Base-by-base conservation (phyloP, 2,329 filamentous ascomycete species). In the Alternaria viburni region DNA sequence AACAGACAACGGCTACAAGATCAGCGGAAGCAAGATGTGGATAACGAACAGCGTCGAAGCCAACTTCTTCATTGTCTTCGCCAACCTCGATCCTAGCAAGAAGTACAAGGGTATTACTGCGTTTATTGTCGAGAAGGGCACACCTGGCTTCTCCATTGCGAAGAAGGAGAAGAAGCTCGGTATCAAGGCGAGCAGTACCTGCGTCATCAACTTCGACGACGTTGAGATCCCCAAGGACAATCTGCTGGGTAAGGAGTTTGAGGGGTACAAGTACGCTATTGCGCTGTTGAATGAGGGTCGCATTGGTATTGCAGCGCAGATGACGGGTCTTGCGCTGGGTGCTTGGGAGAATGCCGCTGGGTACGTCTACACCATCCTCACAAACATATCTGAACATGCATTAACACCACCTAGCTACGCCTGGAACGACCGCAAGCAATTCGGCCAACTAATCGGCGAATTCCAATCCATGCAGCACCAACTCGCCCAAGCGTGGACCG, bases 161-260 rank as follows among this genome's bases (percentile, higher is more conserved):
- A 99, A 99, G 88, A 99, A 99, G 86, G 96, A 99, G 86, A 98
- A 98, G 91, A 99, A 99, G 86, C 90, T 99, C 52, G 96, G 96
- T 62, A 99, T 99, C 84, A 91, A 88, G 77, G 96, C 96, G 57
- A 96, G 92, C 83, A 96, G 92, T 83, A 99, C 96, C 30, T 99
- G 96, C 82, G 95, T 97, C 67, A 86, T 99, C 80, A 98, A 93
- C 86, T 97, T 99, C 74, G 96, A 99, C 82, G 96, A 99, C 75
- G 93, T 98, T 56, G 88, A 95, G 76, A 87, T 99, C 43, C 93
- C 96, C 65, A 90, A 90, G 81, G 92, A 90, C 76, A 96, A 97
- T 81, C 83, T 99, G 15, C 87, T 99, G 1, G 96, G 96, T 67
- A 87, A 94, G 81, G 89, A 92, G 75, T 96, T 96, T 57, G 88